phyloP scores from a whole-genome alignment of 2,329 filamentous ascomycete species.

The Microdochium nivale region DNA sequence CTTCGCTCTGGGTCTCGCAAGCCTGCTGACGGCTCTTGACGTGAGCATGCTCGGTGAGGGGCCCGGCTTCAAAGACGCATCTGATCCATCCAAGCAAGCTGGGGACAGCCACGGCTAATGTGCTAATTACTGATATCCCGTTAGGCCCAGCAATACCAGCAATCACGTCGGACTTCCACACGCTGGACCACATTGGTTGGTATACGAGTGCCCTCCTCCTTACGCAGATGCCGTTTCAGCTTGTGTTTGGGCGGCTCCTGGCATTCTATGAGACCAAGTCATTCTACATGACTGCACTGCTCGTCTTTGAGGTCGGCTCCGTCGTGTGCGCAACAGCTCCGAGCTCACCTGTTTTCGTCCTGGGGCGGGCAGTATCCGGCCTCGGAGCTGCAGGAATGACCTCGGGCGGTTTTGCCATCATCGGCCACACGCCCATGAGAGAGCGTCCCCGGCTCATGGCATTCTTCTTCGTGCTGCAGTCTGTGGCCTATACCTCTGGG shows the following conservation, averaged over 20 bases:
- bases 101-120: too few species aligned
- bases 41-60: background rate
- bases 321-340: conserved; percentile 40
- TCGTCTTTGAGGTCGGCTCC: conserved; percentile 46
- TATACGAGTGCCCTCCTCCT: conserved; percentile 11
- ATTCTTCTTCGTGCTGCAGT: background rate
- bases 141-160: background rate
- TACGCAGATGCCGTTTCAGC: conserved; percentile 21
- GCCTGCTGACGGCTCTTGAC: background rate
- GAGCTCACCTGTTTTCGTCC: conserved; percentile 42
- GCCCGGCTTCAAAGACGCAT: too few species aligned
- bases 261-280: background rate
- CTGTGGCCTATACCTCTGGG: background rate
- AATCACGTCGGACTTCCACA: conserved; percentile 8
- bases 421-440: conserved; percentile 21
- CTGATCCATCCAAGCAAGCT: too few species aligned
- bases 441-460: background rate
- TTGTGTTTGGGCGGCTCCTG: conserved; percentile 14
- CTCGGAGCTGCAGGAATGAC: conserved; percentile 40
- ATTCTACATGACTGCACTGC: background rate
- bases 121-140: background rate
- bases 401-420: conserved; percentile 41
- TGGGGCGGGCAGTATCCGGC: conserved; percentile 45
- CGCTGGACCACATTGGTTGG: conserved; percentile 8
- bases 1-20: background rate